Evolutionary conservation across 805 yeast species (phyloP), one percentile per base, ranked within the genome.

Genomic region (Scheffersomyces stipitis): DNA sequence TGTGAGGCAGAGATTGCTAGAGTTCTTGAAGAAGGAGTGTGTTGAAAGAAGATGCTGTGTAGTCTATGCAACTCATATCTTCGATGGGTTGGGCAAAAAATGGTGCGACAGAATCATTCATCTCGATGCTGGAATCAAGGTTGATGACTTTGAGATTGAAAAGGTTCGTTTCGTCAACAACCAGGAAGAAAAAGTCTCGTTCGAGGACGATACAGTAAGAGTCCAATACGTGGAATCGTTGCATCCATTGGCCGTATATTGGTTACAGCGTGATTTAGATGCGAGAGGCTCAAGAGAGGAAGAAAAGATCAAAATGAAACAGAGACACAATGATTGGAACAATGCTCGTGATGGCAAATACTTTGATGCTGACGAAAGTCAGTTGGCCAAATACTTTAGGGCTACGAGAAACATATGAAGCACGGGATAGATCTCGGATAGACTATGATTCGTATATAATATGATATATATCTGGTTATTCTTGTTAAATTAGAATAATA

Each of bases 31-130:
- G 46, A 54, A 62, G n/a, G 99, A 93, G 57, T 87, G 96, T 4
- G 68, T 66, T 33, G 55, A 65, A 0, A 71, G 98, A 41, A 62
- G 73, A 14, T 81, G 95, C 42, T 80, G 89, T 32, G 86, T 93
- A 26, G 80, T 91, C 3, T 93, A 93, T 56, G 93, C 98, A 3
- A 93, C 99, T 0, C 99, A 93, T 54, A 93, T 93, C 32, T 93
- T 93, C 60, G 99, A 93, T 53, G 99, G 99, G 0, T 73, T 93
- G 39, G 88, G 87, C 10, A 71, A 73, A 31, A 43, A 46, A 18
- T 93, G 98, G 96, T 95, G 97, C 18, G 85, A 95, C 26, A 71
- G 84, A 36, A 69, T 93, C 6, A 71, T 82, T 10, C 99, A 93
- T 60, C 66, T 93, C 45, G 80, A 76, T 48, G 75, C 78, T 36